phyloP scores from a whole-genome alignment of 2,329 filamentous ascomycete species.

The Tolypocladium album region DNA sequence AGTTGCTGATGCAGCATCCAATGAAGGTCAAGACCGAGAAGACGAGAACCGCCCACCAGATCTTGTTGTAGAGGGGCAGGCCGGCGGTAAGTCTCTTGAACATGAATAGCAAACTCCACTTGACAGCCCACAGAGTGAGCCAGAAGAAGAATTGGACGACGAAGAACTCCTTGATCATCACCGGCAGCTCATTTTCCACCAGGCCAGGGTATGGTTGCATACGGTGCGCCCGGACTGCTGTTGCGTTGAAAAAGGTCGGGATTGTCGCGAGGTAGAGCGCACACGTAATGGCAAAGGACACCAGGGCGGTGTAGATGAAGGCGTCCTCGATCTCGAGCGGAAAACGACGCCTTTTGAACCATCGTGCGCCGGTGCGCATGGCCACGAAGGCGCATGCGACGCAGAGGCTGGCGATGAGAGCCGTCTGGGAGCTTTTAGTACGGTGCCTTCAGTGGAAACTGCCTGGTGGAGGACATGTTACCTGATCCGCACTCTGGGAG shows the following conservation, averaged over 20 bases:
- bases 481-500: conserved; percentile 4
- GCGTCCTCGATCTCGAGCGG: conserved; percentile 7
- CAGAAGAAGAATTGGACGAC: conserved; percentile 12
- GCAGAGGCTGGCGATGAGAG: conserved; percentile 6
- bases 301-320: conserved; percentile 8
- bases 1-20: conserved; percentile 10
- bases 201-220: conserved; percentile 5
- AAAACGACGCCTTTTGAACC: conserved; percentile 6
- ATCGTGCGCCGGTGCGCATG: conserved; percentile 7
- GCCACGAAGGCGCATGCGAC: conserved; percentile 5
- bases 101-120: conserved; percentile 11
- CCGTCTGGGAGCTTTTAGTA: background rate
- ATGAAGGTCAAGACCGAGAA: conserved; percentile 10
- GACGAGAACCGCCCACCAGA: conserved; percentile 8
- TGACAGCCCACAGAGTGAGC: conserved; percentile 10
- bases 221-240: conserved; percentile 1
- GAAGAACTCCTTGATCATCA: conserved; percentile 10
- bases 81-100: conserved; percentile 9
- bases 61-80: conserved; percentile 6
- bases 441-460: too few species aligned
- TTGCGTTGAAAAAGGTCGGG: conserved; percentile 7
- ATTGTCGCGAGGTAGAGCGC: conserved; percentile 8
- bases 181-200: conserved; percentile 1
- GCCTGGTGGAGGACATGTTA: background rate
- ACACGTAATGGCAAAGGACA: conserved; percentile 7